Percentiles rank a stretch among this genome's conserved stretches.
Evolutionary conservation across 78 protist species (phyloP).

Genomic region (Mantamonas sphyraenae): DNA sequence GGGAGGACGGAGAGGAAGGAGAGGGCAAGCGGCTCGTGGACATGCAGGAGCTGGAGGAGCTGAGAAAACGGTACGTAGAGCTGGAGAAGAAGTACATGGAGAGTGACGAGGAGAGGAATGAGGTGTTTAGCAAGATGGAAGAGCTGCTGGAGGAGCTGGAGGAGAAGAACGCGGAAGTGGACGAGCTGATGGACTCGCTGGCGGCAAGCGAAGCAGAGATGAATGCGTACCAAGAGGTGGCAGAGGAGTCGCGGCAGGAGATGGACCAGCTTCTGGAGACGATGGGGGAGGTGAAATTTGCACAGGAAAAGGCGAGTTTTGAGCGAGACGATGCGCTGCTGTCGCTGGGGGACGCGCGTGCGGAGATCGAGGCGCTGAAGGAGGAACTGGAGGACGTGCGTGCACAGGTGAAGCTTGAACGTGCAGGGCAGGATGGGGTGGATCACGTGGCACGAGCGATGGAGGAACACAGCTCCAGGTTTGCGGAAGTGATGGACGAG

Average conservation of each 20-base stretch:
- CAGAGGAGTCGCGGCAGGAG: neutral
- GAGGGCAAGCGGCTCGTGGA: neutral
- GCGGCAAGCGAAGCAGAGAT: neutral
- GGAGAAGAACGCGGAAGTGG: conserved; percentile 25
- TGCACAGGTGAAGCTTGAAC: too few species aligned
- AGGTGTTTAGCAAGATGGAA: conserved; percentile 17
- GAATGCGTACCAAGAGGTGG: neutral
- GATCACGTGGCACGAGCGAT: neutral
- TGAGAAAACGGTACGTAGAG: conserved; percentile 24
- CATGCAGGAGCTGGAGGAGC: neutral
- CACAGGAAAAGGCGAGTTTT: neutral
- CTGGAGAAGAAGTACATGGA: conserved; percentile 33
- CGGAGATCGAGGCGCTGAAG: too few species aligned
- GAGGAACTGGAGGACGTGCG: neutral
- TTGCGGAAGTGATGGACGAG: too few species aligned
- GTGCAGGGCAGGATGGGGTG: neutral
- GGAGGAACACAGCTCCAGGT: neutral
- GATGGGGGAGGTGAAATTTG: neutral
- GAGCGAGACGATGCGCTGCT: neutral
- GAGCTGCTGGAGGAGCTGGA: conserved; percentile 11
- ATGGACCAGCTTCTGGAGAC: neutral
- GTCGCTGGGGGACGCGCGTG: neutral
- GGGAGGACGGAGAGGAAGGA: too few species aligned
- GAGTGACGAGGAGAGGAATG: conserved; percentile 44
- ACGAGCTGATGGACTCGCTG: neutral